Evolutionary conservation across 176 grass and related monocot species (phyloP), one percentile per base, ranked within the genome.

Genomic region (Elaeis guineensis): DNA sequence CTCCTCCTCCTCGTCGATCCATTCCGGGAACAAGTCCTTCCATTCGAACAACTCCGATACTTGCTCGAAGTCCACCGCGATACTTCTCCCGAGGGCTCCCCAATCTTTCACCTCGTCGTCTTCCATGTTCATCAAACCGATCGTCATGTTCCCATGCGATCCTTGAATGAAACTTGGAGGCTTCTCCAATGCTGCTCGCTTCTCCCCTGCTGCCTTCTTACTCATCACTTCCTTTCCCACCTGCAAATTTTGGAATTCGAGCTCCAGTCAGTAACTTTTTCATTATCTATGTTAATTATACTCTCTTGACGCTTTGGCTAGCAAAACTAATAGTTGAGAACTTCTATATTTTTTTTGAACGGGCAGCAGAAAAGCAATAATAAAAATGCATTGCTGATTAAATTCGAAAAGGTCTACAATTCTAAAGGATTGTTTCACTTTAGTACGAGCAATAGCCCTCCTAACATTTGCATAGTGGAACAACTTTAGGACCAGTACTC

Each of bases 1-100:
- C 32, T 82, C 81, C 75, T 77, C 84, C 62, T 86, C 93, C 80
- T 98, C 93, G 71, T 96, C 78, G 74, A 87, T 82, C 92, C 92
- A 96, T 75, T 87, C 83, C 54, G 92, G 92, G 76, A 82, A 96
- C 17, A 96, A 64, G 73, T 90, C 83, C 55, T 76, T 60, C 92
- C 92, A 96, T 61, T 5, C 23, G 55, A 96, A 75, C 73, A 64
- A 63, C 21, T 50, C 70, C 0, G 86, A 80, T 3, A 82, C 83
- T 3, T 59, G 72, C 28, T 96, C 83, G 68, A 90, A 84, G 2
- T 62, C 70, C 22, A 97, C 66, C 4, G 5, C 24, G 17, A 70
- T 75, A 20, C 62, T 68, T 23, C 75, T 76, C n/a, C 71, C 83
- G 64, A 75, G 73, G 51, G 82, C 74, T 19, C 80, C 80, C n/a